These are phyloP conservation scores for Yamadazyma atmosphaerica DNA, from an alignment of 1,139 yeast genomes.

Conservation along the genomic window DNA sequence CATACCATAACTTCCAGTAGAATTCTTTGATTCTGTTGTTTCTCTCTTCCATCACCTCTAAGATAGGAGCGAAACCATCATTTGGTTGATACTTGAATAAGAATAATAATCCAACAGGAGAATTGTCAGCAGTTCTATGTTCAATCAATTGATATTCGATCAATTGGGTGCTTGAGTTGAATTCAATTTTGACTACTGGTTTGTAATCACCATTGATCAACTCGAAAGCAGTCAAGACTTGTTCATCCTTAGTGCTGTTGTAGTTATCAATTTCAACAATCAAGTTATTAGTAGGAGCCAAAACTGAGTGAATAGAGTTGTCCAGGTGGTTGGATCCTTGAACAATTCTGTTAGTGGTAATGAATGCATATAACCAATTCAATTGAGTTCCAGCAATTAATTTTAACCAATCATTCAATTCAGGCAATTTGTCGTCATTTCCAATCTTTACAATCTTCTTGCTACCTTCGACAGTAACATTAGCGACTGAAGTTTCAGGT, in stretches of 20 bases:
- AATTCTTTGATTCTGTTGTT: slow-evolving; percentile 91
- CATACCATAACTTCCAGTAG: slow-evolving; percentile 98
- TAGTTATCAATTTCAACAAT: slow-evolving; percentile 55
- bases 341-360: slow-evolving; percentile 75
- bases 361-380: slow-evolving; percentile 91
- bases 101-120: slow-evolving; percentile 74
- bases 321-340: slow-evolving; percentile 79
- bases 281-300: slow-evolving; percentile 69
- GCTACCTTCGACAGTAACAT: slow-evolving; percentile 28
- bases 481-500: slow-evolving; percentile 18
- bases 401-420: slow-evolving; percentile 67
- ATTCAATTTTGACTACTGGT: slow-evolving; percentile 66
- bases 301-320: slow-evolving; percentile 78
- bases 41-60: slow-evolving; percentile 87
- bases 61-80: slow-evolving; percentile 93
- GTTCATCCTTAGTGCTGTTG: slow-evolving; percentile 43
- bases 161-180: slow-evolving; percentile 37
- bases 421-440: slow-evolving; percentile 41
- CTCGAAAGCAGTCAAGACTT: slow-evolving; percentile 67
- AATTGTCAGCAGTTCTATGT: slow-evolving; percentile 78
- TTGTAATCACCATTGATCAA: slow-evolving; percentile 68
- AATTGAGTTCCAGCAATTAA: slow-evolving; percentile 76
- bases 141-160: slow-evolving; percentile 81
- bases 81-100: slow-evolving; percentile 77
- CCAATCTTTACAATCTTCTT: slow-evolving; percentile 42